Evolutionary conservation across 2,329 filamentous ascomycete species (phyloP), one percentile per base, ranked within the genome.

Genomic region (Scleromitrula shiraiana): DNA sequence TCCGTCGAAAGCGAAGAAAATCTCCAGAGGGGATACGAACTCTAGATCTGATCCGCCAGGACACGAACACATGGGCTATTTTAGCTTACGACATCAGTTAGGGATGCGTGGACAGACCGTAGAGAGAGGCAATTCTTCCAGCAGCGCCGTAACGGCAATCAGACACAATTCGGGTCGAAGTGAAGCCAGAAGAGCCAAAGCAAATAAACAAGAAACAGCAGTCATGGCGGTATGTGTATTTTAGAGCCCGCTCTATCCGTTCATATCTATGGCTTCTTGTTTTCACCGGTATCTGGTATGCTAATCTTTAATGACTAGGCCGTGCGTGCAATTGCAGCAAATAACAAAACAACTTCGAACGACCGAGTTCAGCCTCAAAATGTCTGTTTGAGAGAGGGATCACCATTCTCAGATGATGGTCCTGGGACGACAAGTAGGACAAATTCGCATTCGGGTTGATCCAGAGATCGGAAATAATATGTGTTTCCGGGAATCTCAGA

Each of bases 91-190:
- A 17, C 29, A 35, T 10, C 45, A 47, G 14, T 17, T 41, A 23
- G 23, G 17, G 4, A n/a, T 36, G 22, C 20, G 30, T 1, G n/a
- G 22, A 5, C 27, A n/a, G 17, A 12, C 15, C 3, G 19, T 56
- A 7, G 51, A 41, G 22, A 49, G 60, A 24, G 53, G 48, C 7
- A 50, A 55, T 30, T 61, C 60, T 5, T 51, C 35, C 7, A 58
- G 56, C 32, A 61, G 59, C 33, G 40, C 55, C 8, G 39, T 63
- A 4, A 62, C 59, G 2, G 59, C 55, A 9, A 40, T 62, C 8
- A 49, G 55, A 23, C 50, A 55, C 29, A 57, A 56, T 41, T 61
- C 57, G n/a, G 47, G 51, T 9, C 15, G 23, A 8, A 47, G 45
- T 17, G 45, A 41, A 1, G 7, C 9, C 2, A 38, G 45, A 5